A percentile compares a stretch with the other conserved stretches of the same genome.
These are phyloP conservation scores for Hibiscus tridactylites DNA, from an alignment of 345 rosid genomes.

Conservation along the genomic window DNA sequence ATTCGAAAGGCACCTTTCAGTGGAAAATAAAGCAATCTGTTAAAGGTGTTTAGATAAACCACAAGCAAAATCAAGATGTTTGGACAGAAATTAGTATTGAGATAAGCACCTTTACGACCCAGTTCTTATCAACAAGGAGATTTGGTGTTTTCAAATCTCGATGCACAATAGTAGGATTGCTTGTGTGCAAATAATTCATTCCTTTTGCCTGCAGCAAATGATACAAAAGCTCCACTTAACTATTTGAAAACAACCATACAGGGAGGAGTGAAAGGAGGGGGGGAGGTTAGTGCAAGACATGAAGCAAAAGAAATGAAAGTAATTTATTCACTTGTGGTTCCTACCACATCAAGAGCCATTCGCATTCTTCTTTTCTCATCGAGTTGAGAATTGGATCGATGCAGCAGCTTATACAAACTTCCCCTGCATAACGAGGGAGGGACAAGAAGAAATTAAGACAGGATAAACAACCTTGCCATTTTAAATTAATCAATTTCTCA, in stretches of 20 bases:
- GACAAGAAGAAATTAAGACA: conserved; percentile 5
- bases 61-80: not conserved
- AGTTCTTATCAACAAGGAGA: conserved; percentile 91
- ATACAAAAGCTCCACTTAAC: conserved; percentile 13
- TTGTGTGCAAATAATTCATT: conserved; percentile 92
- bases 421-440: conserved; percentile 47
- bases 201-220: conserved; percentile 75
- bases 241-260: not conserved
- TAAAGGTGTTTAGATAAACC: not conserved
- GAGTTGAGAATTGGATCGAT: conserved; percentile 64
- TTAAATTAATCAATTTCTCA: not conserved
- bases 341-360: conserved; percentile 98
- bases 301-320: conserved; percentile 1
- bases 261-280: not conserved
- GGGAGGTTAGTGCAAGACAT: not conserved
- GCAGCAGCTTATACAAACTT: conserved; percentile 83
- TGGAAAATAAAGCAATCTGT: not conserved
- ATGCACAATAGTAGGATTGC: conserved; percentile 92
- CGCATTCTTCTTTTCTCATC: conserved; percentile 87
- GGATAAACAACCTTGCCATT: not conserved
- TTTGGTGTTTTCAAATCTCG: conserved; percentile 96
- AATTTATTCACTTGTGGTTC: conserved; percentile 9
- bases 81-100: not conserved
- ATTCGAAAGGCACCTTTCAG: not conserved
- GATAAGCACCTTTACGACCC: conserved; percentile 78